Conservation (phyloP, 345 rosid species). For the Carallia brachiata region DNA sequence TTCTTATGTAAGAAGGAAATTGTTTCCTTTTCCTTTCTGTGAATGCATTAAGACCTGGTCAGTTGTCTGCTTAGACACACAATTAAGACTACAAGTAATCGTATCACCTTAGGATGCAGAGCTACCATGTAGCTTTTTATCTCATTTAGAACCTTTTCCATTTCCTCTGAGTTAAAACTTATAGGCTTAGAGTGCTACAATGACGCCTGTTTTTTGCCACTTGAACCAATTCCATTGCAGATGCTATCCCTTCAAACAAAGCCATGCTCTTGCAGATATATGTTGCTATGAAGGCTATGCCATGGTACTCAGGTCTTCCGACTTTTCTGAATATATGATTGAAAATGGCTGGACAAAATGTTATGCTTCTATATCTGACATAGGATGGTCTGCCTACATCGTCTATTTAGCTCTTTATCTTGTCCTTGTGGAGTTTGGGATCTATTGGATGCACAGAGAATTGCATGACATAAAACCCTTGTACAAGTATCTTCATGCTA, state of each 20-base stretch:
- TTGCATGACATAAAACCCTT: conserved; percentile 92
- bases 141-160: background rate
- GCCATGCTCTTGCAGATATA: conserved; percentile 86
- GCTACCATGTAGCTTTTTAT: background rate
- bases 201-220: conserved; percentile 9
- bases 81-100: background rate
- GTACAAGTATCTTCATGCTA: conserved; percentile 83
- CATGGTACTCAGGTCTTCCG: conserved; percentile 83
- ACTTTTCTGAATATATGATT: conserved; percentile 72
- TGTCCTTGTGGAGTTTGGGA: conserved; percentile 76
- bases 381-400: conserved; percentile 55
- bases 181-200: background rate
- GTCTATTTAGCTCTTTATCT: conserved; percentile 52
- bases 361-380: conserved; percentile 53
- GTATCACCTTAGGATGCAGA: background rate
- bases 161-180: background rate
- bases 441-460: conserved; percentile 96
- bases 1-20: background rate
- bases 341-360: conserved; percentile 95
- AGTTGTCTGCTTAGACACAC: background rate
- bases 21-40: background rate
- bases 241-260: conserved; percentile 79
- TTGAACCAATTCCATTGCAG: conserved; percentile 41
- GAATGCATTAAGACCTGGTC: background rate
- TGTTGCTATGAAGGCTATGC: conserved; percentile 97